These are phyloP conservation scores for Castanospermum australe DNA, from an alignment of 306 rosid species.

Conservation along the genomic window DNA sequence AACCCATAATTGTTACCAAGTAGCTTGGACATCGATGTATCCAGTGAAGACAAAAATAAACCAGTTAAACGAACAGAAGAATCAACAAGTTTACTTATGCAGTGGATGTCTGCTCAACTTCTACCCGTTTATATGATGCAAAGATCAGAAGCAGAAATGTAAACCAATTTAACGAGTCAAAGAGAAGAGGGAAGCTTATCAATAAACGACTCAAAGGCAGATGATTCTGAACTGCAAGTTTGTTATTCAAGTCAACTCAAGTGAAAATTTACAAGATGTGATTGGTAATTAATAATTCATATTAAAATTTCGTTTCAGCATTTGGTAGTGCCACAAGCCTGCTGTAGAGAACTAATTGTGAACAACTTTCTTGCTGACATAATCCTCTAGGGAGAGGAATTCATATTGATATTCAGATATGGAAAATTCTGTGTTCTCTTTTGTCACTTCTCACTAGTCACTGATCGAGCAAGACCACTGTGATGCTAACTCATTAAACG, in stretches of 20 bases:
- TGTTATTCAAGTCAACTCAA: background rate
- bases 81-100: background rate
- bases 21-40: conserved; percentile 44
- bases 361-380: background rate
- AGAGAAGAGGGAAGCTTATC: background rate
- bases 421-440: background rate
- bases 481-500: background rate
- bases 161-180: background rate
- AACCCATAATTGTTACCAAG: conserved; percentile 84
- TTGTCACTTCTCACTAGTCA: background rate
- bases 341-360: background rate
- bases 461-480: background rate
- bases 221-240: background rate
- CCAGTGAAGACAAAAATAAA: background rate
- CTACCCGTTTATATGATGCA: background rate
- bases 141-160: background rate
- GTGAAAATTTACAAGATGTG: background rate
- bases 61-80: background rate
- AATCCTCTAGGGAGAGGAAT: background rate
- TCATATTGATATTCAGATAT: background rate
- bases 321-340: background rate
- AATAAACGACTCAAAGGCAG: background rate
- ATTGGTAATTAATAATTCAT: background rate
- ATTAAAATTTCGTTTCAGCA: background rate
- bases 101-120: background rate